Evolutionary conservation across 352 stramenopile species (phyloP).

Genomic region (Globisporangium alternatum): DNA sequence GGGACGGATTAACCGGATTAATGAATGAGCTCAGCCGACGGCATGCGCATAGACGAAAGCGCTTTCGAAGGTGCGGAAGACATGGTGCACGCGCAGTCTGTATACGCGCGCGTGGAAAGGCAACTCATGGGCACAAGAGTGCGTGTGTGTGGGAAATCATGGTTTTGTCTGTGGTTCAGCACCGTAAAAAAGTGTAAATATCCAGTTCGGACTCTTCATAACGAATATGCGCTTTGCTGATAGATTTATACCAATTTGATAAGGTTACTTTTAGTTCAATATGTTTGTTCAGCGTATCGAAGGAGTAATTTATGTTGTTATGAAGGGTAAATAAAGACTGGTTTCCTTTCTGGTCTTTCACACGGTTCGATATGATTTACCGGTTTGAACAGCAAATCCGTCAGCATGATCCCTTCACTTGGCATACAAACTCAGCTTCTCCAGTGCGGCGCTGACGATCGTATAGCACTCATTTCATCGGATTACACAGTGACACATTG

Average conservation of each 20-base stretch:
- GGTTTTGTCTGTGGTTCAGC: constrained; percentile 1
- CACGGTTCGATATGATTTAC: not conserved
- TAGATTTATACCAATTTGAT: not conserved
- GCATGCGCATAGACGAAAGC: not conserved
- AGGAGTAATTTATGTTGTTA: not conserved
- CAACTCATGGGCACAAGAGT: not conserved
- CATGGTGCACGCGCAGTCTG: not conserved
- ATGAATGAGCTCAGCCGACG: not conserved
- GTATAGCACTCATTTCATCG: not conserved
- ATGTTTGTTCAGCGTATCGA: not conserved
- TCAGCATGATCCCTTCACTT: no score
- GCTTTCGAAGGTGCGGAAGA: not conserved
- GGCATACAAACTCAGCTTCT: no score
- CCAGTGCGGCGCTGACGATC: not conserved
- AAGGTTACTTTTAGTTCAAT: not conserved
- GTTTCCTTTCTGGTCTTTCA: not conserved
- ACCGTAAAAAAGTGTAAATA: not conserved
- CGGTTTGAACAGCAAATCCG: no score
- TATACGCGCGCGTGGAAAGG: not conserved
- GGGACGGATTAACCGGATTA: not conserved
- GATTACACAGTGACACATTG: not conserved
- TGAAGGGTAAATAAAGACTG: not conserved
- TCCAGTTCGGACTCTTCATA: not conserved
- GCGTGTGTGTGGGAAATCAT: constrained; percentile 3
- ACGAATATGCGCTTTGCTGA: not conserved